Conservation (phyloP, 2,329 filamentous ascomycete species). For the Diaporthe citrichinensis region DNA sequence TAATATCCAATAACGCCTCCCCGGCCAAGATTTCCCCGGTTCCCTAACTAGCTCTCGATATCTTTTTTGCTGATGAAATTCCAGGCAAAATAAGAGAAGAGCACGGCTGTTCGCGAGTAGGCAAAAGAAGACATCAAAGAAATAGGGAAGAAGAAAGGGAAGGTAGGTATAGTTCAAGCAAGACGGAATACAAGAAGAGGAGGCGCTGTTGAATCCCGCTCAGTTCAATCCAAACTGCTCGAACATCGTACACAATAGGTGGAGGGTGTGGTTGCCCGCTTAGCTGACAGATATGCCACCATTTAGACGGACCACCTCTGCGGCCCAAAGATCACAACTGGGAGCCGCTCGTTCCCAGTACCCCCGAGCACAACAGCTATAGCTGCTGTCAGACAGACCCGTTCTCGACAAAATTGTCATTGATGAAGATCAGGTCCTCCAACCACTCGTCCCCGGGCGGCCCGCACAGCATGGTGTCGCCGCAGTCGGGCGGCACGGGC, state of each 20-base stretch:
- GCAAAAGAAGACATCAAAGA: no score
- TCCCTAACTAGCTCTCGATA: not conserved
- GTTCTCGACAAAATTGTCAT: slow-evolving; percentile 41
- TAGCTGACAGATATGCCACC: not conserved
- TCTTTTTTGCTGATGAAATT: not conserved
- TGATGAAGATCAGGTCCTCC: slow-evolving; percentile 40
- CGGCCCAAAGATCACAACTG: not conserved
- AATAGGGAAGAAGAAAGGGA: not conserved
- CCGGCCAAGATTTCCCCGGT: not conserved
- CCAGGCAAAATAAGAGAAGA: not conserved
- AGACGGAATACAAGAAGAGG: slow-evolving; percentile 20
- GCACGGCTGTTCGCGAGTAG: not conserved
- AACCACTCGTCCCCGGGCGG: slow-evolving; percentile 40
- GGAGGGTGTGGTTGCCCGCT: not conserved
- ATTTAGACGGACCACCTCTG: not conserved
- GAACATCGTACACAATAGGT: slow-evolving; percentile 20
- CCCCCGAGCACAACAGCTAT: not conserved
- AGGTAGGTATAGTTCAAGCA: slow-evolving; percentile 18
- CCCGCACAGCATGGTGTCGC: slow-evolving; percentile 36
- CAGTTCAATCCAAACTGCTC: not conserved
- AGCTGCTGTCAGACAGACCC: slow-evolving; percentile 15
- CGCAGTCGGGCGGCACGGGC: slow-evolving; percentile 35
- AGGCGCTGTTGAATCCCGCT: slow-evolving; percentile 1
- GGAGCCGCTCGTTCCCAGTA: not conserved
- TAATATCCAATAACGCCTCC: slow-evolving; percentile 34